Evolutionary conservation across 2,329 filamentous ascomycete species (phyloP).

Genomic region (Fusarium mexicanum): DNA sequence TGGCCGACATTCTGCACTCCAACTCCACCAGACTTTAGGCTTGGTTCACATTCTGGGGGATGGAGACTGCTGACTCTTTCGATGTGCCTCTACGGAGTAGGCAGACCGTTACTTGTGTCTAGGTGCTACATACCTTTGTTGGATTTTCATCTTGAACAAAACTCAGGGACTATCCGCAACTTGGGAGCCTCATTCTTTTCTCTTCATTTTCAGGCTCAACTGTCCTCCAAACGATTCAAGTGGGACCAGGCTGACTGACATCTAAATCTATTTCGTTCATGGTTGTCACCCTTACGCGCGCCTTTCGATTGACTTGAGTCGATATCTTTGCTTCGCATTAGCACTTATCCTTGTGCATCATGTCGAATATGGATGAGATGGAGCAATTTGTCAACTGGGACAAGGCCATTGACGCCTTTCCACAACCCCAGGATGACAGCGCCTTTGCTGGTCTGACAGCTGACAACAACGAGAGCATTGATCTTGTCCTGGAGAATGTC

Average conservation of each 20-base stretch:
- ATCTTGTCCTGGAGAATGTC: conserved; percentile 64
- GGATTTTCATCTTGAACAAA: conserved; percentile 39
- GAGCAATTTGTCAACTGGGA: conserved; percentile 74
- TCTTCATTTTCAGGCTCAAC: conserved; percentile 18
- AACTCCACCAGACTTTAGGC: conserved; percentile 23
- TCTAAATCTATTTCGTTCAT: conserved; percentile 9
- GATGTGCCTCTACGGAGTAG: background rate
- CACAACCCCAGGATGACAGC: conserved; percentile 45
- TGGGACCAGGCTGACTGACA: conserved; percentile 17
- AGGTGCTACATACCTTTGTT: background rate
- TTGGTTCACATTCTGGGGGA: conserved; percentile 14
- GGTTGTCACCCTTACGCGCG: conserved; percentile 31
- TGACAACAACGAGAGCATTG: conserved; percentile 54
- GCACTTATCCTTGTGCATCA: conserved; percentile 33
- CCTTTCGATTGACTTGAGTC: conserved; percentile 37
- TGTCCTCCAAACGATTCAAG: conserved; percentile 13
- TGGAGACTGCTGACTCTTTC: conserved; percentile 29
- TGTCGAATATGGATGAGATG: conserved; percentile 60
- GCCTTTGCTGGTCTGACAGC: conserved; percentile 49
- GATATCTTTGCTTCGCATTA: conserved; percentile 26
- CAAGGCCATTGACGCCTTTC: conserved; percentile 54
- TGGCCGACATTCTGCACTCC: conserved; percentile 28
- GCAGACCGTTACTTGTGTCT: conserved; percentile 18
- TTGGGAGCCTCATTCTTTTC: conserved; percentile 13
- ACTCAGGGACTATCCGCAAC: conserved; percentile 32